Evolutionary conservation across 768 basidiomycete species (phyloP).

Genomic region (Leccinum barrowsii): DNA sequence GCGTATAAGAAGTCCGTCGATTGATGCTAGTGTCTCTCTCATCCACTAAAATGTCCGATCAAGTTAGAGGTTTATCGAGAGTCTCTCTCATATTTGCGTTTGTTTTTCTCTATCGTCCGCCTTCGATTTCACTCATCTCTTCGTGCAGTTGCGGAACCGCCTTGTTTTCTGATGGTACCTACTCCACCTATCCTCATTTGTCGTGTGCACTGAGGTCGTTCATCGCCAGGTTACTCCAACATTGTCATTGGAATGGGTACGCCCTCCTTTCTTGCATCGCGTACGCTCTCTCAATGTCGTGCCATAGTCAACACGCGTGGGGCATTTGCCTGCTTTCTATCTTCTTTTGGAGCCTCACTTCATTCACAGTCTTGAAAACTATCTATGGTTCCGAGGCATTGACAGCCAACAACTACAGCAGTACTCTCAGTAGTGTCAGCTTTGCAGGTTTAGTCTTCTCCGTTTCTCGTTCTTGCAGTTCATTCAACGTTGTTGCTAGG

Average conservation of each 20-base stretch:
- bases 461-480: conserved; percentile 64
- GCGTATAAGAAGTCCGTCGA: conserved; percentile 8
- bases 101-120: conserved; percentile 27
- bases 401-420: conserved; percentile 53
- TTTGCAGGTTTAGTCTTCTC: conserved; percentile 78
- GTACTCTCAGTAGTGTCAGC: conserved; percentile 58
- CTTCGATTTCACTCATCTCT: not conserved
- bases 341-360: not conserved
- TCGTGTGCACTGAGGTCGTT: conserved; percentile 3
- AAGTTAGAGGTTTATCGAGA: conserved; percentile 35
- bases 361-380: conserved; percentile 55
- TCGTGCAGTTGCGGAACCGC: conserved; percentile 74
- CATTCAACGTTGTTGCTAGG: conserved; percentile 68
- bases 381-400: conserved; percentile 63
- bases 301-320: conserved; percentile 63
- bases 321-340: conserved; percentile 17
- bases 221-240: conserved; percentile 67
- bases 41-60: conserved; percentile 17
- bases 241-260: conserved; percentile 72
- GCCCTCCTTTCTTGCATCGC: conserved; percentile 23
- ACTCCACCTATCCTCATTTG: not conserved
- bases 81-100: conserved; percentile 87
- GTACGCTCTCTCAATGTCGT: not conserved
- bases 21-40: not conserved
- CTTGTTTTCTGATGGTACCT: conserved; percentile 77